Evolutionary conservation across 2,329 filamentous ascomycete genomes (phyloP).

Genomic region (Penicillium sp.): DNA sequence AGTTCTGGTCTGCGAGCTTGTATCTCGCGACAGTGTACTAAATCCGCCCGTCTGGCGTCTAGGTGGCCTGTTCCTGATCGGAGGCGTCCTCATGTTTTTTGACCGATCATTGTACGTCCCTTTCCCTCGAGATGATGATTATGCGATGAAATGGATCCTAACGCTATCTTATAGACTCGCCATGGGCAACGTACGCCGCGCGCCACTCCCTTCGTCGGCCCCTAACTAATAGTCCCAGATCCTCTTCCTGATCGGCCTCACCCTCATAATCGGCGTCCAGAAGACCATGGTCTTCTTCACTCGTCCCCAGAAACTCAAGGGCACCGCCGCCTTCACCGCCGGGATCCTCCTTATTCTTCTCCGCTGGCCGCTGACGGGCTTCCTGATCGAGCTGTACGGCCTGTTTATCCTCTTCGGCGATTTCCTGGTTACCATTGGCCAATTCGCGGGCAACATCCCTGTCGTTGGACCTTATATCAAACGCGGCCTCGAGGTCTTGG

Average conservation of each 20-base stretch:
- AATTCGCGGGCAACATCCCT: slow-evolving; percentile 81
- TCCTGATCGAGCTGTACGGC: slow-evolving; percentile 86
- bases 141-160: background rate
- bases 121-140: background rate
- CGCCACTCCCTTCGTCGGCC: slow-evolving; percentile 1
- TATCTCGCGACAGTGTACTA: background rate
- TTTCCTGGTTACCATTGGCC: slow-evolving; percentile 87
- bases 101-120: slow-evolving; percentile 81
- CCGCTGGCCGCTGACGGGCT: slow-evolving; percentile 88
- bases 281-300: slow-evolving; percentile 96
- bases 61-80: slow-evolving; percentile 94
- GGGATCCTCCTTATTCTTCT: slow-evolving; percentile 84
- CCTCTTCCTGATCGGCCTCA: slow-evolving; percentile 94
- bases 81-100: slow-evolving; percentile 95
- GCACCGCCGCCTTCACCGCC: slow-evolving; percentile 80
- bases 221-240: slow-evolving; percentile 58
- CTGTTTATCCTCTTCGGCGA: slow-evolving; percentile 93
- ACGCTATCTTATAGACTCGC: slow-evolving; percentile 63
- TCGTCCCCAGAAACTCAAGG: slow-evolving; percentile 85
- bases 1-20: background rate
- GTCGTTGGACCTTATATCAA: slow-evolving; percentile 85
- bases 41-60: slow-evolving; percentile 11
- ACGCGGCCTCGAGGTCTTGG: slow-evolving; percentile 66
- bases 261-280: slow-evolving; percentile 87
- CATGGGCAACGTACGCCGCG: slow-evolving; percentile 79